Conservation (phyloP, 2,329 filamentous ascomycete species). For the Xylariales sp. region DNA sequence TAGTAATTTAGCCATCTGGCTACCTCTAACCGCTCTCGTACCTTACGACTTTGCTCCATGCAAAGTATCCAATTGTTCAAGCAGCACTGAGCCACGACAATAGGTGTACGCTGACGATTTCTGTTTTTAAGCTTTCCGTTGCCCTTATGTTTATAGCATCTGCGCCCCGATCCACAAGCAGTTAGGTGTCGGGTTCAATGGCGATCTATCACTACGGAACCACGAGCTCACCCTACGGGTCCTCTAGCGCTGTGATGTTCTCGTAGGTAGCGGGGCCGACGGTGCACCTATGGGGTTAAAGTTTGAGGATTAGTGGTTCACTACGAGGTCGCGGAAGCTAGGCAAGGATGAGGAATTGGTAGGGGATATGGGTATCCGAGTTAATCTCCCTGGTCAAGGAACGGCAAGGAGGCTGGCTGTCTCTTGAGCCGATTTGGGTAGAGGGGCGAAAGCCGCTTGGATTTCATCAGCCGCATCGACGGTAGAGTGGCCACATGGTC, state of each 20-base stretch:
- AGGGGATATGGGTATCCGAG: conserved; percentile 22
- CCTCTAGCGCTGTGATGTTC: conserved; percentile 34
- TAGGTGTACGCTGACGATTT: background rate
- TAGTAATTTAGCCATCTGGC: conserved; percentile 2
- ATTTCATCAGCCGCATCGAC: conserved; percentile 45
- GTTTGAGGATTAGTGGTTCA: conserved; percentile 52
- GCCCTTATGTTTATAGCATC: conserved; percentile 27
- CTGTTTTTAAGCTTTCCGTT: background rate
- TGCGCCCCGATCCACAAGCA: conserved; percentile 47
- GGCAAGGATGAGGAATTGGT: background rate
- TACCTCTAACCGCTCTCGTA: background rate
- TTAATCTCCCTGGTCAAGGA: conserved; percentile 43
- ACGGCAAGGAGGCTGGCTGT: conserved; percentile 47
- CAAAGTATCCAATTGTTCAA: background rate
- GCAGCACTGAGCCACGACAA: background rate
- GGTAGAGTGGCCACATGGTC: conserved; percentile 42
- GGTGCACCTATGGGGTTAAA: conserved; percentile 37
- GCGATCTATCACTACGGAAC: conserved; percentile 50
- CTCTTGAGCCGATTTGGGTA: conserved; percentile 49
- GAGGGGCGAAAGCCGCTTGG: conserved; percentile 46
- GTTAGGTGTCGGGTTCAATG: conserved; percentile 47
- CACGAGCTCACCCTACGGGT: conserved; percentile 45
- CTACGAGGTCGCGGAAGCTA: conserved; percentile 26
- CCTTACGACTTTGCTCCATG: background rate
- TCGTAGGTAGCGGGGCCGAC: conserved; percentile 36